Evolutionary conservation across 192 early-diverging fungal species (phyloP).

Genomic region (Backusella circina): DNA sequence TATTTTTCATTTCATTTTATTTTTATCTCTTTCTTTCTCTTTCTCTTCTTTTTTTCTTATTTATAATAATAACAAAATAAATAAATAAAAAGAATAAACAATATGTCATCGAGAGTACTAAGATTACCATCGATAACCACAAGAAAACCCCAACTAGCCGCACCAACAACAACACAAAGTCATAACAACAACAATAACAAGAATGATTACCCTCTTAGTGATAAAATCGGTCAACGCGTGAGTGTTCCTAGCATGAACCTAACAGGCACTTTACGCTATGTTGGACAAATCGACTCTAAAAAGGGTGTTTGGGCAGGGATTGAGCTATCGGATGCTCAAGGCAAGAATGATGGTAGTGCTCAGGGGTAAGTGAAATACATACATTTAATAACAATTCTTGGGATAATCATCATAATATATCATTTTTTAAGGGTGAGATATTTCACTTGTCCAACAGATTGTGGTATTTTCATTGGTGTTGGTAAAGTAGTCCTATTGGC

Average conservation of each 20-base stretch:
- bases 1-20: not conserved
- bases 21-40: not conserved
- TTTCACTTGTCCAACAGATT: conserved; percentile 19
- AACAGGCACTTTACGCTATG: conserved; percentile 61
- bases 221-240: conserved; percentile 19
- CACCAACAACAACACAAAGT: not conserved
- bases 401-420: not conserved
- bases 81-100: conserved; percentile 4
- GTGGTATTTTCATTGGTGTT: conserved; percentile 25
- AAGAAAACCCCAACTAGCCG: not conserved
- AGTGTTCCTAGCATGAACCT: conserved; percentile 6
- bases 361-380: conserved; percentile 43
- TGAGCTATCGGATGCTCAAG: conserved; percentile 58
- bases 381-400: not conserved
- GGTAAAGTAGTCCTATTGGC: conserved; percentile 10
- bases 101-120: not conserved
- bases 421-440: conserved; percentile 21
- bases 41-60: not conserved
- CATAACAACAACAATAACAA: not conserved
- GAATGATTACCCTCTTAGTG: not conserved
- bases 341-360: conserved; percentile 76
- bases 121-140: not conserved
- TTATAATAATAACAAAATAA: conserved; percentile 9
- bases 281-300: conserved; percentile 69
- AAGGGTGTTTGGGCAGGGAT: conserved; percentile 77